phyloP scores from a whole-genome alignment of 2,329 filamentous ascomycete species.

The Alternaria consortialis region DNA sequence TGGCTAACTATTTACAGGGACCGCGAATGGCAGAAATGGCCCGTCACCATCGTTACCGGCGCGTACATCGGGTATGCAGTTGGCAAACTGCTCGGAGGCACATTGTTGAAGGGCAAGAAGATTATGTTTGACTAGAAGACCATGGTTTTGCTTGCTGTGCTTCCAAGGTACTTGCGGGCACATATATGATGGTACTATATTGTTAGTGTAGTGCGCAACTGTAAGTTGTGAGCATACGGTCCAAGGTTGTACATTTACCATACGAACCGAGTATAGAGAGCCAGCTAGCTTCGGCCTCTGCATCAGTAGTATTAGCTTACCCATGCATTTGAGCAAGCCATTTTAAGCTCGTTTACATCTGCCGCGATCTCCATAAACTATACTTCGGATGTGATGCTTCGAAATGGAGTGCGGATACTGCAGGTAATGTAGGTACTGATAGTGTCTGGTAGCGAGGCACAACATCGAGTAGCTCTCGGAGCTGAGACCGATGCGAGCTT shows the following conservation, averaged over 20 bases:
- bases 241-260: neutral
- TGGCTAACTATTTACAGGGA: constrained; percentile 64
- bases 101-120: constrained; percentile 56
- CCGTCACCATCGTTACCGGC: constrained; percentile 87
- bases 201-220: neutral
- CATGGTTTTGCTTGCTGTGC: too few relatives aligned
- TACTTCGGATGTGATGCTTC: neutral
- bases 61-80: constrained; percentile 80
- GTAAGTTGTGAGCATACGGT: neutral
- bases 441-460: constrained; percentile 2
- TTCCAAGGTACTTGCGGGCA: too few relatives aligned
- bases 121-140: constrained; percentile 53
- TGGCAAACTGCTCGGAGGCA: constrained; percentile 70
- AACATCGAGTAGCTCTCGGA: constrained; percentile 10
- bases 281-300: neutral
- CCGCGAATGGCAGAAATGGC: constrained; percentile 98
- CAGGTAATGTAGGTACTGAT: neutral
- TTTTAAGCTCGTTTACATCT: neutral
- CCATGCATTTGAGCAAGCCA: neutral
- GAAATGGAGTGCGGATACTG: neutral
- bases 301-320: neutral
- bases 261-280: constrained; percentile 21
- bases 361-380: too few relatives aligned
- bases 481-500: constrained; percentile 27
- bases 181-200: too few relatives aligned